Evolutionary conservation across 306 rosid species (phyloP), one percentile per base, ranked within the genome.

Genomic region (Corylus avellana): DNA sequence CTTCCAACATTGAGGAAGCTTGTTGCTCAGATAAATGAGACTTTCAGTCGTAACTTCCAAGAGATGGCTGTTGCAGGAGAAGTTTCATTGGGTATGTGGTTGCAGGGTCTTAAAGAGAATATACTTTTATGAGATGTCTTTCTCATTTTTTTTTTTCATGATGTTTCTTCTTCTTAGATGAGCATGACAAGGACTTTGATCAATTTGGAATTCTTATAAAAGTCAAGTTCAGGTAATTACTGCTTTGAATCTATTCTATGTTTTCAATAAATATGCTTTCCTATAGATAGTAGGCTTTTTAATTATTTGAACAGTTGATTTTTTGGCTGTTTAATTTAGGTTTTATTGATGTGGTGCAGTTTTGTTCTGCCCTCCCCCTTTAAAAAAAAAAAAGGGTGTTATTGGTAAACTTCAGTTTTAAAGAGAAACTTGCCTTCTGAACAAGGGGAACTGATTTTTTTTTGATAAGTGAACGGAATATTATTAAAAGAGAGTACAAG

Each of bases 41-140:
- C 94, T 63, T 95, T 95, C 67, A 85, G 97, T 61, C 85, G 73
- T 72, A 95, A 95, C 86, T 92, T 95, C 83, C 91, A 84, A 89
- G 98, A 95, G 87, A 95, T 95, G 98, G 98, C 98, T 66, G 98
- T 95, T 80, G 98, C 98, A 13, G 98, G 98, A 81, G 98, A 95
- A 88, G 98, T 95, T 82, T 90, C 89, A 69, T 82, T 95, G 80
- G 98, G 98, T 95, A 81, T 78, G 70, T 42, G 54, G 14, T 32
- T 77, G 77, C 51, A 49, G 64, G 25, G 48, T 72, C 46, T 81
- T 22, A 70, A 56, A 59, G 69, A 67, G 58, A 63, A 76, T 68
- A 39, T 63, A 62, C 44, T 70, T 77, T 70, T 12, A 50, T 63
- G 68, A 57, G 72, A 64, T 73, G 75, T 73, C 80, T 70, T 59